Base-by-base conservation (phyloP, 176 grass and related monocot genomes). In the Oryza nivara region DNA sequence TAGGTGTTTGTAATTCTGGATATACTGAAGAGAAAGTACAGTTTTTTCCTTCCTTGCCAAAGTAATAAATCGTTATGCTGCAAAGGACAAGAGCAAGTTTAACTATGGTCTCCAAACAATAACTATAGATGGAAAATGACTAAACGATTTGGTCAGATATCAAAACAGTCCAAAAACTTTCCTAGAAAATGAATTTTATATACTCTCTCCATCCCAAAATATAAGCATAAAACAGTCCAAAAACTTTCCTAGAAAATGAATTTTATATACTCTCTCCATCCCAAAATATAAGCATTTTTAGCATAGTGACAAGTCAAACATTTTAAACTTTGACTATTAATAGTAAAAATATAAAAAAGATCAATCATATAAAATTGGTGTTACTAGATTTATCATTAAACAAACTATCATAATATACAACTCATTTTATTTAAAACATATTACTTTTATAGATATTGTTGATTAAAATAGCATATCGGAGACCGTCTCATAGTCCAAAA, bases 21-120 rank as follows among this genome's bases (percentile, higher is more conserved):
- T 94, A 90, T 65, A 85, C 14, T 72, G 93, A 78, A 73, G 88
- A 80, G 73, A 96, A 89, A 36, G 9, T 83, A 67, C 87, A 92
- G 25, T 91, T 79, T 34, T 92, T 86, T 79, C 82, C 93, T 96
- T 99, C 93, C 72, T 89, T 94, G 45, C 93, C 93, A 45, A 99
- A 99, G 72, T 99, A 99, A 87, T 82, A 96, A 83, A 99, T 91
- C 56, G 84, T 79, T 16, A 96, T 65, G 84, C 96, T 96, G 86
- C 78, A 78, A 80, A 78, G 54, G 46, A 67, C 54, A 91, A 78
- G 10, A 63, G 65, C 43, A 66, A 22, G 23, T 77, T 67, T 6
- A 77, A 20, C 14, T 77, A 52, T 51, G 36, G 48, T 67, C 15
- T n/a, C 2, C n/a, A 44, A 80, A 85, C 11, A 40, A 16, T 64